Evolutionary conservation across 1,284 basidiomycete species (phyloP).

Genomic region (Cutaneotrichosporon sp.): DNA sequence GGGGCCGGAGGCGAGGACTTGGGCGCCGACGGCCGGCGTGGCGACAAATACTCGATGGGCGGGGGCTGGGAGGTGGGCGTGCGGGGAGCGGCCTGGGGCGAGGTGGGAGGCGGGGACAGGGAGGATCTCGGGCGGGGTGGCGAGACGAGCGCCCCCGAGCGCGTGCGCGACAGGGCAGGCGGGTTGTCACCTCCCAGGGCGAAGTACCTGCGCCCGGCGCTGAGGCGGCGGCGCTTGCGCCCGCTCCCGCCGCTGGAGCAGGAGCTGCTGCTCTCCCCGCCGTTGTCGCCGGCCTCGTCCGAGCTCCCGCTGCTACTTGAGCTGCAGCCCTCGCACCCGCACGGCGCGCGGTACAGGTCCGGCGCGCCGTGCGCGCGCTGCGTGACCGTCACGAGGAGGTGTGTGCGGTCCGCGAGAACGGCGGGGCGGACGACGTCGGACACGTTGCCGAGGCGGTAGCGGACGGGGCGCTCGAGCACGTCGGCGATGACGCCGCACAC

Average conservation of each 20-base stretch:
- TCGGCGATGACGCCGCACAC: background rate
- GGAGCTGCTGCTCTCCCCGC: background rate
- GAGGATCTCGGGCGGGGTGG: background rate
- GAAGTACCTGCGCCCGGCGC: background rate
- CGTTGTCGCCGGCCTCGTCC: background rate
- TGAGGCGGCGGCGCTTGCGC: background rate
- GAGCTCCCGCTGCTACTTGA: background rate
- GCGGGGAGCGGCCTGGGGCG: background rate
- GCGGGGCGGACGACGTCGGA: background rate
- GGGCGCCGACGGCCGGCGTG: too few species aligned
- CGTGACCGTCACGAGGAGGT: background rate
- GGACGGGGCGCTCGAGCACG: background rate
- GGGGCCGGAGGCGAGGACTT: too few species aligned
- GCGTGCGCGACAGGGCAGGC: background rate
- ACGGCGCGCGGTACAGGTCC: background rate
- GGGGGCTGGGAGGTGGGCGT: too few species aligned
- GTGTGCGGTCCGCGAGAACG: background rate
- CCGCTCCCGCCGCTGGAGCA: too few species aligned
- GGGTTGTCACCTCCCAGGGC: background rate
- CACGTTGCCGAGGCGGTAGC: background rate
- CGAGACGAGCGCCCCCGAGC: background rate
- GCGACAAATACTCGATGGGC: too few species aligned
- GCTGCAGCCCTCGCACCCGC: background rate
- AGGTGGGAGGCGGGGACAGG: too few species aligned
- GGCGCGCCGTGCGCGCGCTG: background rate